These are phyloP conservation scores for Erythrobasidium hasegawianum DNA, from an alignment of 1,284 basidiomycete species.

Conservation along the genomic window DNA sequence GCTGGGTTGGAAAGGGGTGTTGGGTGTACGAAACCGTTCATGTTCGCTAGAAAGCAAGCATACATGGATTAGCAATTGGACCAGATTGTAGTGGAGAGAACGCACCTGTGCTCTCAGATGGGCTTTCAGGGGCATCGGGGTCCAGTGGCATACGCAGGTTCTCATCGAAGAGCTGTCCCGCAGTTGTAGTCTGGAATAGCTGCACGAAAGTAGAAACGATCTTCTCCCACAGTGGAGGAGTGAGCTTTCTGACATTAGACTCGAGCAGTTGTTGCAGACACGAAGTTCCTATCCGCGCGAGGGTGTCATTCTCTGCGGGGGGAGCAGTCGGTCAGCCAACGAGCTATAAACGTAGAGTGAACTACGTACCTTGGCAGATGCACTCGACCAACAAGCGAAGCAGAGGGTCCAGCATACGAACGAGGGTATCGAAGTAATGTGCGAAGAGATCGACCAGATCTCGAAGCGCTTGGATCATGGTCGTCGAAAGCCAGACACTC, in stretches of 20 bases:
- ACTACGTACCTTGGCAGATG: constrained; percentile 88
- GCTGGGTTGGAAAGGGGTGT: constrained; percentile 59
- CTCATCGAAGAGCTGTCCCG: constrained; percentile 94
- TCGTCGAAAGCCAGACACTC: constrained; percentile 99
- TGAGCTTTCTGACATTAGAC: constrained; percentile 86
- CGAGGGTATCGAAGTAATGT: constrained; percentile 88
- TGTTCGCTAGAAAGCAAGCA: constrained; percentile 17
- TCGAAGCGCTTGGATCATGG: constrained; percentile 96
- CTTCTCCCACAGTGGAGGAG: constrained; percentile 78
- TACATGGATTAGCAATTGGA: not conserved
- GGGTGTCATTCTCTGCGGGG: constrained; percentile 84
- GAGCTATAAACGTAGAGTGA: not conserved
- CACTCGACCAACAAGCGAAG: constrained; percentile 92
- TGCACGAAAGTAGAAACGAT: constrained; percentile 91
- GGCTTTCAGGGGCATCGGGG: constrained; percentile 58
- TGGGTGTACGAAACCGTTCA: constrained; percentile 25
- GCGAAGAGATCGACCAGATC: constrained; percentile 96
- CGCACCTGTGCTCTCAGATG: constrained; percentile 52
- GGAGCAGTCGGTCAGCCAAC: constrained; percentile 35
- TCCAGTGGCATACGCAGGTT: constrained; percentile 65
- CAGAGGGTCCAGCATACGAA: constrained; percentile 83
- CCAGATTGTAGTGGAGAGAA: not conserved
- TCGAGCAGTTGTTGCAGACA: constrained; percentile 95
- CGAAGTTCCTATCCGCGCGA: constrained; percentile 95
- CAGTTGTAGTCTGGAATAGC: constrained; percentile 94